Percentiles rank a stretch among this genome's conserved stretches.
phyloP scores from a whole-genome alignment of 495 filamentous ascomycete genomes.

The Penicillium pancosmium region DNA sequence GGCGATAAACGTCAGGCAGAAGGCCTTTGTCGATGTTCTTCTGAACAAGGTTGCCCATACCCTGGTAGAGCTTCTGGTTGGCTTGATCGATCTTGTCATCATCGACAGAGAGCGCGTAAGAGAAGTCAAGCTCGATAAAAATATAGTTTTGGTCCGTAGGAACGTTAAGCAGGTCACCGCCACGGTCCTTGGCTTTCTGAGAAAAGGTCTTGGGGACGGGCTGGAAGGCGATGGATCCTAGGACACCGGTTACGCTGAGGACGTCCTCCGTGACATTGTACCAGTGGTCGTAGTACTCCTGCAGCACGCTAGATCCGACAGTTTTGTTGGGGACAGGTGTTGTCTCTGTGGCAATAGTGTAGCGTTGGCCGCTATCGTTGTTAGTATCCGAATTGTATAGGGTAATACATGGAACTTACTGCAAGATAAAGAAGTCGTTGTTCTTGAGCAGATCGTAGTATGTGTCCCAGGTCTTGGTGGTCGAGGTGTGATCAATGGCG shows the following conservation, averaged over 20 bases:
- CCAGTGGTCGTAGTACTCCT: constrained; percentile 56
- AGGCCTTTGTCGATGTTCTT: constrained; percentile 46
- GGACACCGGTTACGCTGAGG: constrained; percentile 45
- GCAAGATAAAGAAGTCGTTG: constrained; percentile 42
- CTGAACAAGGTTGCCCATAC: constrained; percentile 33
- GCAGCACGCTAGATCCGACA: constrained; percentile 44
- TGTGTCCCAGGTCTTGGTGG: constrained; percentile 52
- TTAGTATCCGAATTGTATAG: constrained; percentile 9
- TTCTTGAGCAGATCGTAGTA: constrained; percentile 53
- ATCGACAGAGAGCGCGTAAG: constrained; percentile 45
- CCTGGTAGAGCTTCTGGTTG: constrained; percentile 43
- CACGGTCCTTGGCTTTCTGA: constrained; percentile 46
- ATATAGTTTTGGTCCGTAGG: constrained; percentile 56
- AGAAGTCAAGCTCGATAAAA: constrained; percentile 60
- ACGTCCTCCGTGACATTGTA: constrained; percentile 45
- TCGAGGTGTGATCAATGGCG: constrained; percentile 48
- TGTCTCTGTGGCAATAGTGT: constrained; percentile 61
- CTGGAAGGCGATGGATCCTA: constrained; percentile 59
- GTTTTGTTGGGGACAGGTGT: constrained; percentile 51
- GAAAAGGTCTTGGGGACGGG: constrained; percentile 56
- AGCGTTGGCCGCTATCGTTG: constrained; percentile 44
- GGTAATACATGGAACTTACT: constrained; percentile 24
- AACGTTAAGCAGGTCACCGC: constrained; percentile 56
- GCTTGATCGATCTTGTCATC: constrained; percentile 52
- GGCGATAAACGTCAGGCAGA: constrained; percentile 54